Evolutionary conservation across 768 basidiomycete genomes (phyloP).

Genomic region (Gyrodon lividus): DNA sequence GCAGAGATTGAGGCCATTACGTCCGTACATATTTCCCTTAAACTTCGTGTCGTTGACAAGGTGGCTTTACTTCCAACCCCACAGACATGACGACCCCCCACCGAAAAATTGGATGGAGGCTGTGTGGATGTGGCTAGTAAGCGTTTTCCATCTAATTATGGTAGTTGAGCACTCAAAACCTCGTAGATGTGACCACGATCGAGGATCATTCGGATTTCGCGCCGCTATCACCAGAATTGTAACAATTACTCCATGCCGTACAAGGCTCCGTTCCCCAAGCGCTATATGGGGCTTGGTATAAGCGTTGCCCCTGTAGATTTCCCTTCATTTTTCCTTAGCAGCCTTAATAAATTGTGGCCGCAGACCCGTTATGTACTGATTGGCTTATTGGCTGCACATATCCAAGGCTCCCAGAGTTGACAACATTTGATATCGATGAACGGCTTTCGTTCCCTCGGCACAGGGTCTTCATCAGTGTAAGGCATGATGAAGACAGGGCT

Average conservation of each 20-base stretch:
- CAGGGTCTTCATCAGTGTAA: too few relatives aligned
- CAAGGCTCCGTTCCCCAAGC: not conserved
- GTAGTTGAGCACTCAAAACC: not conserved
- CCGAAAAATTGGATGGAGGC: conserved; percentile 20
- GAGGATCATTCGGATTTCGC: not conserved
- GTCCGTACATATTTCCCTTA: conserved; percentile 7
- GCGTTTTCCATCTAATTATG: not conserved
- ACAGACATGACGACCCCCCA: conserved; percentile 17
- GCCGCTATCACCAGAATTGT: not conserved
- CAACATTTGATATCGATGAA: too few relatives aligned
- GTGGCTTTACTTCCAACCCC: not conserved
- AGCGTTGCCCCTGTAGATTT: too few relatives aligned
- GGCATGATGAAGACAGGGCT: too few relatives aligned
- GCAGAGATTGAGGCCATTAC: conserved; percentile 18
- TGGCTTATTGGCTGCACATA: too few relatives aligned
- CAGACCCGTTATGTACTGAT: too few relatives aligned
- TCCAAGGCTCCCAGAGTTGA: too few relatives aligned
- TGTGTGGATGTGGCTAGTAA: conserved; percentile 21
- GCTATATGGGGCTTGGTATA: too few relatives aligned
- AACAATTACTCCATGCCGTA: conserved; percentile 1
- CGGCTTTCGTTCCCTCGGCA: too few relatives aligned
- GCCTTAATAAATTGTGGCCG: too few relatives aligned
- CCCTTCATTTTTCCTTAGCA: too few relatives aligned
- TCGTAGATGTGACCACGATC: conserved; percentile 9
- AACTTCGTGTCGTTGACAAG: not conserved